Base-by-base conservation (phyloP, 2,329 filamentous ascomycete species). In the Trichophyton verrucosum region DNA sequence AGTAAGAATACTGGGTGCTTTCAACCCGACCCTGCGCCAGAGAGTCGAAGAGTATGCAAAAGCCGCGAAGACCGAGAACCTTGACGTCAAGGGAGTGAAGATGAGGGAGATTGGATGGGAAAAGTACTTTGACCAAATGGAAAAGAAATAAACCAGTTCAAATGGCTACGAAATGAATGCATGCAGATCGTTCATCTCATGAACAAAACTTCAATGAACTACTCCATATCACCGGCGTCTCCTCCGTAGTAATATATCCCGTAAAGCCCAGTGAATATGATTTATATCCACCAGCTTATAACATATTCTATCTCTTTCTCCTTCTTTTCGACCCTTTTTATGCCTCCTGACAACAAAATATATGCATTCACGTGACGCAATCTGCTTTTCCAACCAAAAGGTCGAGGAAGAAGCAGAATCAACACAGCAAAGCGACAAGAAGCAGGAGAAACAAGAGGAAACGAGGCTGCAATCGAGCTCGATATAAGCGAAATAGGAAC, bases 1-100 rank as follows among this genome's bases (percentile, higher is more conserved):
- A 0, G 80, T 86, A 20, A 77, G 86, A 17, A 86, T 89, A 38
- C 71, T 91, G 2, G 86, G 85, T 2, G 73, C 81, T 2, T 74
- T 72, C 64, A 75, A 77, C 63, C 69, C 71, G 0, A 62, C 65
- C 36, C 68, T 77, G 55, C 74, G 75, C 64, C 68, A 68, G 58
- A 76, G 75, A 68, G 71, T 77, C 9, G 74, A 76, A 64, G 67
- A 70, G 38, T 77, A 78, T 64, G 74, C 75, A 3, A 71, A 74
- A 64, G 70, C 70, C 40, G 75, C 75, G 8, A 72, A 71, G 61
- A 64, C 66, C 3, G 74, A 76, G 65, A 76, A 76, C 60, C 70
- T 76, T 63, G 70, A 77, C 51, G 62, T 72, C 58, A 76, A 77
- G 66, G 75, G 74, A 17, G 68, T 68, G 7, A 77, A 75, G 66